phyloP scores from a whole-genome alignment of 2,329 filamentous ascomycete genomes.

The Phaeoacremonium minimum region DNA sequence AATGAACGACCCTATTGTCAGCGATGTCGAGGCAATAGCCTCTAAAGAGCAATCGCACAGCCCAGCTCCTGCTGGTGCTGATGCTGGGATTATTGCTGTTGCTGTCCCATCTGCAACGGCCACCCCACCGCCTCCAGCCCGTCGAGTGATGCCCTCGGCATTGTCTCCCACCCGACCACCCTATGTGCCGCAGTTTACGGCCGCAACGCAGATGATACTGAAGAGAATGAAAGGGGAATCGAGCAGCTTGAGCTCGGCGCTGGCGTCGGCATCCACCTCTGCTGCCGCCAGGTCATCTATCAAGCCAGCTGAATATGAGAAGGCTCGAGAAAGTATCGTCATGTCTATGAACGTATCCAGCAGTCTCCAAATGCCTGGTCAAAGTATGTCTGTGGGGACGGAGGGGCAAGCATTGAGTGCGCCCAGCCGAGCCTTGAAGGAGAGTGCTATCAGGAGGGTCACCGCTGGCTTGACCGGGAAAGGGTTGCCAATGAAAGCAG shows the following conservation, averaged over 20 bases:
- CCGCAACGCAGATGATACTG: constrained; percentile 13
- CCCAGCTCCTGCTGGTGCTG: neutral
- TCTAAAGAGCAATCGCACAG: neutral
- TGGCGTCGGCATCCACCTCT: constrained; percentile 15
- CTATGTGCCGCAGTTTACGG: constrained; percentile 10
- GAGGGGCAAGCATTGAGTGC: too few species aligned
- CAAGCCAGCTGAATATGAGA: constrained; percentile 28
- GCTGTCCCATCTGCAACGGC: constrained; percentile 1
- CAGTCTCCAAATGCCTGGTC: constrained; percentile 28
- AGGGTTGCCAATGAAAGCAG: too few species aligned
- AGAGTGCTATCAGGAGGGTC: constrained; percentile 19
- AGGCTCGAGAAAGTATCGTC: constrained; percentile 32
- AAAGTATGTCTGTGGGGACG: too few species aligned
- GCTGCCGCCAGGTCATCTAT: constrained; percentile 14
- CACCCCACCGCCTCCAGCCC: constrained; percentile 1
- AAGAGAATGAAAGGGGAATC: constrained; percentile 17
- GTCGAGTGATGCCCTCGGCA: constrained; percentile 64
- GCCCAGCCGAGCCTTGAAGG: too few species aligned
- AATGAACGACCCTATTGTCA: too few species aligned
- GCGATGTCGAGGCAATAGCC: too few species aligned
- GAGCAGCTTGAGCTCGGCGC: constrained; percentile 15
- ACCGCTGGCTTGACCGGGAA: constrained; percentile 15
- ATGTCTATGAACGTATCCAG: constrained; percentile 32
- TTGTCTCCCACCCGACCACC: constrained; percentile 61
- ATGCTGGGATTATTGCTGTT: neutral